A percentile compares a stretch with the other conserved stretches of the same genome.
Evolutionary conservation across 2,329 filamentous ascomycete species (phyloP).

Genomic region (Thyridium curvatum): DNA sequence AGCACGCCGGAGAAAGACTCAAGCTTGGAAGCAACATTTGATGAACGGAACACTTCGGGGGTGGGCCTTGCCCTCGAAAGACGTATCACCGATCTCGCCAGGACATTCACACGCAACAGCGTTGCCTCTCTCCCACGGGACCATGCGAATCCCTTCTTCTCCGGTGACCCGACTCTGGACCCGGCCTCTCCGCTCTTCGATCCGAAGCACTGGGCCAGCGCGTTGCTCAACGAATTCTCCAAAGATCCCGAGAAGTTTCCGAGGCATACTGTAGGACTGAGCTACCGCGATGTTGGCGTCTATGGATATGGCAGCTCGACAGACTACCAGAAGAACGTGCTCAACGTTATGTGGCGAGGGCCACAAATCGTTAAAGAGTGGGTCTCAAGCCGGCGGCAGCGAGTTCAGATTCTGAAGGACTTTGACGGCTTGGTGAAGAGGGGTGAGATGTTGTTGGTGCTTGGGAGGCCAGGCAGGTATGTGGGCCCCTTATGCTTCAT

Average conservation of each 20-base stretch:
- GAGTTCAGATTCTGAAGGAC: conserved; percentile 42
- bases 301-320: conserved; percentile 27
- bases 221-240: conserved; percentile 32
- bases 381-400: conserved; percentile 15
- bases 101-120: conserved; percentile 8
- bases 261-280: conserved; percentile 25
- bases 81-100: conserved; percentile 10
- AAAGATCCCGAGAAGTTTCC: conserved; percentile 26
- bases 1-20: background rate
- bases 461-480: conserved; percentile 50
- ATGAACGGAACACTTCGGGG: conserved; percentile 2
- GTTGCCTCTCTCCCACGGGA: conserved; percentile 1
- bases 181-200: conserved; percentile 36
- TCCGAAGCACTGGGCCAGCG: conserved; percentile 37
- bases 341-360: conserved; percentile 18
- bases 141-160: conserved; percentile 16
- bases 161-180: conserved; percentile 27
- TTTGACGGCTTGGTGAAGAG: conserved; percentile 49
- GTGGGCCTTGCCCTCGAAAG: background rate
- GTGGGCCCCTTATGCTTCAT: too few relatives aligned
- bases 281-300: conserved; percentile 29
- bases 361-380: conserved; percentile 12
- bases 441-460: conserved; percentile 51
- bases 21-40: conserved; percentile 1
- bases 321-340: conserved; percentile 26